Base-by-base conservation (phyloP, 2,329 filamentous ascomycete genomes). In the Curvularia sp. region DNA sequence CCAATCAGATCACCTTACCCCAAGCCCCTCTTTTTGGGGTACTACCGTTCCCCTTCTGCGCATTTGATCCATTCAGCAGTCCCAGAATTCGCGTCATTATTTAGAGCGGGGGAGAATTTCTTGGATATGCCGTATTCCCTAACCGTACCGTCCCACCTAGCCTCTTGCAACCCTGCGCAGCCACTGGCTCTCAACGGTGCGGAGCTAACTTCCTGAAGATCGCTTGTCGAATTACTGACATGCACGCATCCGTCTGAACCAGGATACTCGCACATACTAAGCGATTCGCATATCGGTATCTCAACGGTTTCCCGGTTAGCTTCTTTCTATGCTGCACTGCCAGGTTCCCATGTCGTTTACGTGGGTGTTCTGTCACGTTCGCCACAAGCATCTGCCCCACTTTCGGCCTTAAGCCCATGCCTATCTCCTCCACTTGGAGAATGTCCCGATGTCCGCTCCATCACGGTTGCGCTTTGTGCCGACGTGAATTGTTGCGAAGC, bases 141-240 rank as follows among this genome's bases (percentile, higher is more conserved):
- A 41, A 31, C 41, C 38, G 39, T 49, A 26, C 12, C 18, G 20
- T 26, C 26, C 26, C 26, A 33, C 5, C 44, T 49, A 28, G 49
- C 39, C 33, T 44, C 15, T 28, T 4, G 22, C 24, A 39, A 41
- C 52, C 35, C 46, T 46, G 35, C 18, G 28, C 31, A 18, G 20
- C 47, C 24, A 55, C n/a, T 47, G 52, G 52, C 46, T 50, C 39
- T 35, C 35, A 50, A 48, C 52, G 38, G 20, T 31, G 42, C 56
- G 46, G 52, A 55, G 26, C 31, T 15, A 18, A 41, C 46, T 42
- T n/a, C 47, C 56, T 52, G 13, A 12, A 26, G 33, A 42, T 55
- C 48, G 30, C 24, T 30, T 47, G 48, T 50, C 44, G 18, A 30
- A 28, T 35, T 12, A 48, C 24, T 22, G n/a, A 8, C 28, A 31